Percentiles rank a stretch among this genome's conserved stretches.
Evolutionary conservation across 1,139 yeast genomes (phyloP).

Genomic region (Yamadazyma triangularis): DNA sequence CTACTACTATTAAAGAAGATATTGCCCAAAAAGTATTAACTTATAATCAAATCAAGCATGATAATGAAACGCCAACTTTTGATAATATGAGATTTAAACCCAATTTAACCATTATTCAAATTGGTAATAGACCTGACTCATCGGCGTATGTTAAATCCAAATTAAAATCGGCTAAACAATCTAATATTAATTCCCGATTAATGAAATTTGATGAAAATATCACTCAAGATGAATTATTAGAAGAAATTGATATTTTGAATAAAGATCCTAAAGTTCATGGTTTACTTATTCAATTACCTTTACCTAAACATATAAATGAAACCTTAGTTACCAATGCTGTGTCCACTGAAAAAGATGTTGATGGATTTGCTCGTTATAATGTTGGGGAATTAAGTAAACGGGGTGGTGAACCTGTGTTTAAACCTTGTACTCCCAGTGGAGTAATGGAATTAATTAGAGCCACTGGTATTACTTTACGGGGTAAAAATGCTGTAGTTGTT

Average conservation of each 20-base stretch:
- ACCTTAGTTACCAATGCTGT: slow-evolving; percentile 66
- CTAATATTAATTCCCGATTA: slow-evolving; percentile 58
- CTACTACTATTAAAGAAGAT: slow-evolving; percentile 31
- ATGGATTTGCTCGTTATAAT: slow-evolving; percentile 72
- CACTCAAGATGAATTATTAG: slow-evolving; percentile 51
- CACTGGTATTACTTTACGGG: slow-evolving; percentile 54
- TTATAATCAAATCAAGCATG: slow-evolving; percentile 29
- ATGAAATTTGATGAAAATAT: slow-evolving; percentile 55
- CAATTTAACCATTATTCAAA: slow-evolving; percentile 64
- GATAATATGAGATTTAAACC: slow-evolving; percentile 50
- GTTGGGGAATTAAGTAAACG: slow-evolving; percentile 73
- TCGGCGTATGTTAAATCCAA: slow-evolving; percentile 74
- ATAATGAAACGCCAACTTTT: slow-evolving; percentile 13
- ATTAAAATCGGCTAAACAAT: slow-evolving; percentile 65
- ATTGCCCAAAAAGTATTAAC: slow-evolving; percentile 41
- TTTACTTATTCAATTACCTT: slow-evolving; percentile 65
- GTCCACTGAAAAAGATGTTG: slow-evolving; percentile 66
- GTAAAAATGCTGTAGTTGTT: slow-evolving; percentile 71
- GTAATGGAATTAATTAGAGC: slow-evolving; percentile 63
- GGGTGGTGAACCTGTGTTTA: slow-evolving; percentile 63
- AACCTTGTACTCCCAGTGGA: slow-evolving; percentile 82
- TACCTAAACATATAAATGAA: slow-evolving; percentile 69
- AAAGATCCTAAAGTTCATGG: slow-evolving; percentile 66
- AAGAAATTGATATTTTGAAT: slow-evolving; percentile 53
- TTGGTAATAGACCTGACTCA: slow-evolving; percentile 74